Evolutionary conservation across 768 basidiomycete genomes (phyloP).

Genomic region (Cyclocybe aegerita): DNA sequence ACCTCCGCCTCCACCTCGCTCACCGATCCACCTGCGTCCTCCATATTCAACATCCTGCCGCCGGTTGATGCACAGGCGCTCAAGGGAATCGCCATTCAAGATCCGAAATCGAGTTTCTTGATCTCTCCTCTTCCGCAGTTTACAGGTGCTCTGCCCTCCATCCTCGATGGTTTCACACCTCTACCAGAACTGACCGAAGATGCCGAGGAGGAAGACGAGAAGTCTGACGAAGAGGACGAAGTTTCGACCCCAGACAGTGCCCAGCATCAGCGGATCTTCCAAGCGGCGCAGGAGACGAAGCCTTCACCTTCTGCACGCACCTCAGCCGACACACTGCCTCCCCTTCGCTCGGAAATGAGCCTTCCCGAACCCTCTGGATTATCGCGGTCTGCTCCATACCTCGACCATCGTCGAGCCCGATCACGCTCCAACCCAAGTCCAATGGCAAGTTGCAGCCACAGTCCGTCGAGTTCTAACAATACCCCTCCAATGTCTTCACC

Average conservation of each 20-base stretch:
- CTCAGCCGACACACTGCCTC: slow-evolving; percentile 1
- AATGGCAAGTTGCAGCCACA: slow-evolving; percentile 21
- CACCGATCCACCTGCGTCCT: slow-evolving; percentile 4
- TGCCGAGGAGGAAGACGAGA: slow-evolving; percentile 24
- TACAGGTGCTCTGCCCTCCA: slow-evolving; percentile 30
- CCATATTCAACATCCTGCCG: slow-evolving; percentile 15
- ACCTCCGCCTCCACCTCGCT: slow-evolving; percentile 1
- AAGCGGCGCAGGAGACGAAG: slow-evolving; percentile 4
- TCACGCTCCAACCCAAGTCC: slow-evolving; percentile 28
- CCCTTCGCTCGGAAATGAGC: slow-evolving; percentile 1
- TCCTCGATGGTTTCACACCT: slow-evolving; percentile 26
- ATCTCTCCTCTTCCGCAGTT: slow-evolving; percentile 46
- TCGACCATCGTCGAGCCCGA: slow-evolving; percentile 23
- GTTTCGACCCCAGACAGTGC: slow-evolving; percentile 20
- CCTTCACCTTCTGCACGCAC: slow-evolving; percentile 8
- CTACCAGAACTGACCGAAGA: slow-evolving; percentile 38
- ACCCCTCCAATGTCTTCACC: slow-evolving; percentile 16
- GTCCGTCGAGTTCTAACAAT: slow-evolving; percentile 13
- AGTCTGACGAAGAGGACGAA: slow-evolving; percentile 22
- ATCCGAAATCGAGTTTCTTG: slow-evolving; percentile 30
- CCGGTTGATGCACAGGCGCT: slow-evolving; percentile 33
- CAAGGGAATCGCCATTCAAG: slow-evolving; percentile 29
- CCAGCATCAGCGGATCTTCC: slow-evolving; percentile 9
- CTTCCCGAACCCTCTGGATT: slow-evolving; percentile 17
- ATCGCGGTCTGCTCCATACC: slow-evolving; percentile 19